Evolutionary conservation across 345 rosid species (phyloP).

Genomic region (Linum usitatissimum): DNA sequence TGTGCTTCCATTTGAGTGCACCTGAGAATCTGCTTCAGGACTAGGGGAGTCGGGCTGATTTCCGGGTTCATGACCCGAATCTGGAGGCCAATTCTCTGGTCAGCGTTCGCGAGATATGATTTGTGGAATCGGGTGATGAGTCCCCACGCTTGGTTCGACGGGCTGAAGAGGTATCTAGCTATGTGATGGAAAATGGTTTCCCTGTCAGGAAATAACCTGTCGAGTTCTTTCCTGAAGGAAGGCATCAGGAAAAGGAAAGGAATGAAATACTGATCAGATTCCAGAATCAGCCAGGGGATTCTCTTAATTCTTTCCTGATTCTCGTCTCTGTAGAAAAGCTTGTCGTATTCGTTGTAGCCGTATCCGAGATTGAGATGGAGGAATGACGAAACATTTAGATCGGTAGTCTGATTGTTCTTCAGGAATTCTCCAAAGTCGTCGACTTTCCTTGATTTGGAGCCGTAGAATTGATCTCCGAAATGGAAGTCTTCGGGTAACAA

Average conservation of each 20-base stretch:
- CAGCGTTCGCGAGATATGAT: slow-evolving; percentile 10
- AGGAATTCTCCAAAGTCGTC: neutral
- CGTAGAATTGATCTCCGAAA: neutral
- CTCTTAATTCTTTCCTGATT: slow-evolving; percentile 7
- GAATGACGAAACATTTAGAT: neutral
- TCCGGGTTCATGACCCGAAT: slow-evolving; percentile 6
- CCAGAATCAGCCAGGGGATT: slow-evolving; percentile 17
- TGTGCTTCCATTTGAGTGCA: slow-evolving; percentile 8
- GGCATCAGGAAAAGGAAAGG: slow-evolving; percentile 17
- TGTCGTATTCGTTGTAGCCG: neutral
- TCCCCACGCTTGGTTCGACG: slow-evolving; percentile 20
- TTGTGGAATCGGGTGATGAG: slow-evolving; percentile 13
- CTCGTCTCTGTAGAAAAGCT: slow-evolving; percentile 12
- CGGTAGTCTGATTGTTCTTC: neutral
- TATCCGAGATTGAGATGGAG: slow-evolving; percentile 2
- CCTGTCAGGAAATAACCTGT: slow-evolving; percentile 15
- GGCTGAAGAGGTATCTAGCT: slow-evolving; percentile 17
- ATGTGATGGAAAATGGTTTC: slow-evolving; percentile 17
- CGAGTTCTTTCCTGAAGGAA: slow-evolving; percentile 10
- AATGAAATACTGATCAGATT: slow-evolving; percentile 14
- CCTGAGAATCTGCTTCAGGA: slow-evolving; percentile 10
- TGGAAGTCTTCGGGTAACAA: slow-evolving; percentile 11
- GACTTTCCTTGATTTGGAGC: neutral
- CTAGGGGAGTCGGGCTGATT: neutral
- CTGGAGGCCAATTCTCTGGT: slow-evolving; percentile 16